Percentiles rank a stretch among this genome's conserved stretches.
phyloP scores from a whole-genome alignment of 495 filamentous ascomycete species.

The Mytilinidion resinicola region DNA sequence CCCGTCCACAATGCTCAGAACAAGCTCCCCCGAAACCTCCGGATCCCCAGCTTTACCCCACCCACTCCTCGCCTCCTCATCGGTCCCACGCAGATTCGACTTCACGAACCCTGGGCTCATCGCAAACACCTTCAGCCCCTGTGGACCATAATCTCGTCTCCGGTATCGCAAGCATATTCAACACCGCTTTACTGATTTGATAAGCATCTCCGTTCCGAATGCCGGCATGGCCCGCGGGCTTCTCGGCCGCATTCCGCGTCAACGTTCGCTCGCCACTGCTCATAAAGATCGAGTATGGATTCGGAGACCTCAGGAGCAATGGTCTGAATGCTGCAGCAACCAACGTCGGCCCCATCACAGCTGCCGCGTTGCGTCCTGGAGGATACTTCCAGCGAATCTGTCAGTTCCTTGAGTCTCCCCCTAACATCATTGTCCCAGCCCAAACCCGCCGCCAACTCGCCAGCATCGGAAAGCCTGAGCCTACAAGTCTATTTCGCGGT shows the following conservation, averaged over 20 bases:
- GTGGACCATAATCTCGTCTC: slow-evolving; percentile 7
- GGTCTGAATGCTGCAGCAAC: slow-evolving; percentile 29
- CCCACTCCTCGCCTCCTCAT: slow-evolving; percentile 30
- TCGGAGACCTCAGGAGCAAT: slow-evolving; percentile 28
- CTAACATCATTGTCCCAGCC: too few relatives aligned
- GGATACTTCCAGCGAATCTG: too few relatives aligned
- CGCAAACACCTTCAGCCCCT: slow-evolving; percentile 31
- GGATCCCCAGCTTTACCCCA: slow-evolving; percentile 34
- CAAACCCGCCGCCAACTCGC: too few relatives aligned
- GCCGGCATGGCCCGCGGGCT: background rate
- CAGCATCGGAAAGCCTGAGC: too few relatives aligned
- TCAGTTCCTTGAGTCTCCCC: too few relatives aligned
- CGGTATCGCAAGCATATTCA: slow-evolving; percentile 31
- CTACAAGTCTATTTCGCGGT: too few relatives aligned
- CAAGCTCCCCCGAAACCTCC: slow-evolving; percentile 29
- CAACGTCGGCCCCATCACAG: slow-evolving; percentile 31
- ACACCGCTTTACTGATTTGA: slow-evolving; percentile 30
- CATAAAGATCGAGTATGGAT: slow-evolving; percentile 33
- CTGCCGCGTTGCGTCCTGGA: too few relatives aligned
- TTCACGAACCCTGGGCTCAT: slow-evolving; percentile 33
- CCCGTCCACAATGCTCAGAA: slow-evolving; percentile 36
- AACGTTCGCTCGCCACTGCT: slow-evolving; percentile 29
- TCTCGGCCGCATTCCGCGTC: slow-evolving; percentile 7
- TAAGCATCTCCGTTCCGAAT: slow-evolving; percentile 13
- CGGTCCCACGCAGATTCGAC: slow-evolving; percentile 36